phyloP scores from a whole-genome alignment of 164 flowering plant genomes.

The Malania oleifera region DNA sequence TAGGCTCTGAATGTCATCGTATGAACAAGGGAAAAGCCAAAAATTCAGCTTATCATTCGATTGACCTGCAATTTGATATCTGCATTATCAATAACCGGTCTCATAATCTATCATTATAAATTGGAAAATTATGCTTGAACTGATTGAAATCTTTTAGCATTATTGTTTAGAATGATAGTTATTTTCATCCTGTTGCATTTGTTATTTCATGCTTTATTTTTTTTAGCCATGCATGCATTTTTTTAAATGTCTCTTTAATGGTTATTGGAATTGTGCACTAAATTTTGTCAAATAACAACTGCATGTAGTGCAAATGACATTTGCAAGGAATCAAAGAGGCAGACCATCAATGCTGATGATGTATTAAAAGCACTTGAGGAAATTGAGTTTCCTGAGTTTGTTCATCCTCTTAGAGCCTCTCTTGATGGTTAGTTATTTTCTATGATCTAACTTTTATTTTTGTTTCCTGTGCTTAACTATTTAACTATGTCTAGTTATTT shows the following conservation, averaged over 20 bases:
- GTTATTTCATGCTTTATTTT: background rate
- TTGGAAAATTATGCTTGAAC: no score
- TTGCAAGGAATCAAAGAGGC: constrained; percentile 85
- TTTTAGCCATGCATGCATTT: background rate
- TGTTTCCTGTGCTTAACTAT: background rate
- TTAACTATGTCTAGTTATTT: background rate
- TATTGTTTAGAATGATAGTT: no score
- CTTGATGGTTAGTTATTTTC: constrained; percentile 49
- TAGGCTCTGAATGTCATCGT: no score
- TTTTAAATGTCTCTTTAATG: background rate
- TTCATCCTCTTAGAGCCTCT: constrained; percentile 64
- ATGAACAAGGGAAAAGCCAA: no score
- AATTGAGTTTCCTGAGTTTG: constrained; percentile 77
- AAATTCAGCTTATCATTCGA: no score
- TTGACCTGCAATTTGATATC: no score
- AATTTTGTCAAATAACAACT: background rate
- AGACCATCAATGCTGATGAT: constrained; percentile 83
- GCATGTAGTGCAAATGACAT: constrained; percentile 82
- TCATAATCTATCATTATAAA: no score
- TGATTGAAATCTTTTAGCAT: no score
- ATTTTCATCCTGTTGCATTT: background rate
- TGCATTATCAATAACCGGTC: no score
- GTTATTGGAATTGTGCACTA: background rate
- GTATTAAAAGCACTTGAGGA: constrained; percentile 89
- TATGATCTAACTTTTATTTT: background rate